phyloP scores from a whole-genome alignment of 306 rosid genomes.

The Vigna angularis region DNA sequence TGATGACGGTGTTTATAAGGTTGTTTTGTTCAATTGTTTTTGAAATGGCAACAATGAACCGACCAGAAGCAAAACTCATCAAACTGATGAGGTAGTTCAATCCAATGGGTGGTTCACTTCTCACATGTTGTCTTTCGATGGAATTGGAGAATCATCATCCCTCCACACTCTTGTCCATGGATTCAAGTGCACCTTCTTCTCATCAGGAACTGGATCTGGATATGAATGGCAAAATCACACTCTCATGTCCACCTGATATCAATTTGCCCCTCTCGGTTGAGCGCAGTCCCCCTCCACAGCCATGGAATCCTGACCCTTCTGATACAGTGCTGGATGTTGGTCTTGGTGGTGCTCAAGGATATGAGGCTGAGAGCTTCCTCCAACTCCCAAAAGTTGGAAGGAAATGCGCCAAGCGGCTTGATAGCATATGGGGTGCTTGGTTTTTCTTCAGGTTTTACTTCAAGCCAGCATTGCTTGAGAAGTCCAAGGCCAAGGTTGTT shows the following conservation, averaged over 20 bases:
- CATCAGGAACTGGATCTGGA: slow-evolving; percentile 67
- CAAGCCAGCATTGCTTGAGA: slow-evolving; percentile 64
- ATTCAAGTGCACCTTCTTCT: slow-evolving; percentile 56
- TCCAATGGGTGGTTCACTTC: slow-evolving; percentile 62
- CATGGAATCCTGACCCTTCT: slow-evolving; percentile 58
- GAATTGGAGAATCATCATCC: slow-evolving; percentile 58
- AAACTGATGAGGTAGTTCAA: slow-evolving; percentile 48
- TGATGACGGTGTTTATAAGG: slow-evolving; percentile 56
- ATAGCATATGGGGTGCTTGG: slow-evolving; percentile 75
- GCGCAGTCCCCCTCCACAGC: slow-evolving; percentile 63
- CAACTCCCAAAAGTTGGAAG: slow-evolving; percentile 56
- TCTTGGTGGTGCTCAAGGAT: slow-evolving; percentile 55
- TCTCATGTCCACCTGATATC: slow-evolving; percentile 66
- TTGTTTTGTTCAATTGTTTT: slow-evolving; percentile 58
- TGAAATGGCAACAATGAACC: slow-evolving; percentile 57
- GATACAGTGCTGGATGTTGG: slow-evolving; percentile 58
- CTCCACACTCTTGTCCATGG: slow-evolving; percentile 68
- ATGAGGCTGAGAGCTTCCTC: slow-evolving; percentile 57
- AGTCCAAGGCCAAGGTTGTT: slow-evolving; percentile 56
- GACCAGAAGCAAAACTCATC: slow-evolving; percentile 49
- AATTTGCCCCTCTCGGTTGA: slow-evolving; percentile 65
- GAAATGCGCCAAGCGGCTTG: slow-evolving; percentile 64
- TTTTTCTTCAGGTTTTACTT: slow-evolving; percentile 68
- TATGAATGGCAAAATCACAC: slow-evolving; percentile 57
- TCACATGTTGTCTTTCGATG: slow-evolving; percentile 54